Evolutionary conservation across 768 basidiomycete species (phyloP), one percentile per base, ranked within the genome.

Genomic region (Cystobasidium tubakii): DNA sequence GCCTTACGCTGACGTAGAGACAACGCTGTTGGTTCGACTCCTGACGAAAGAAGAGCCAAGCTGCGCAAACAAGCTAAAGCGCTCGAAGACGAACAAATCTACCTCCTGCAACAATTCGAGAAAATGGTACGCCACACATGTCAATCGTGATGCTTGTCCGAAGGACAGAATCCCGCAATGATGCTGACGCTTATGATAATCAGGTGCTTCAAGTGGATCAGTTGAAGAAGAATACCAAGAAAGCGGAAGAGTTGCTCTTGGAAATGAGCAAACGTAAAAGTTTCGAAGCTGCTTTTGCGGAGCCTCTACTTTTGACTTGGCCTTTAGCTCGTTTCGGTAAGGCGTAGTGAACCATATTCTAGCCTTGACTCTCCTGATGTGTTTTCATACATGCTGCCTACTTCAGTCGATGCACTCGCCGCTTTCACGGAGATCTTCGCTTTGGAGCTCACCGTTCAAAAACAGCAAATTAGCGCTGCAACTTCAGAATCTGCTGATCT

Each of bases 301-400:
- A 71, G 10, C 69, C 69, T 29, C 34, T 71, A 34, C 60, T 71
- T 34, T 36, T 71, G 29, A 71, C 69, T 7, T 71, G 69, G 69
- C 29, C 69, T 34, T 29, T 71, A 44, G n/a, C 53, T 39, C 33
- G 55, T 10, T 60, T 71, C 39, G 53, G 69, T 71, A 19, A 17
- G 69, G 31, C 1, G 7, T 19, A 36, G 27, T 29, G 17, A 17
- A 12, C 15, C 12, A n/a, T n/a, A n/a, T n/a, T n/a, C n/a, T n/a
- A n/a, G n/a, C n/a, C n/a, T n/a, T n/a, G n/a, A n/a, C n/a, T n/a
- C n/a, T n/a, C n/a, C n/a, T n/a, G n/a, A n/a, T n/a, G n/a, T n/a
- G n/a, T n/a, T n/a, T n/a, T n/a, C n/a, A n/a, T n/a, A n/a, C n/a
- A n/a, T n/a, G n/a, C n/a, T n/a, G n/a, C n/a, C n/a, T n/a, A 39